These are phyloP conservation scores for Fusarium pseudoanthophilum DNA, from an alignment of 2,329 filamentous ascomycete genomes.

Conservation along the genomic window DNA sequence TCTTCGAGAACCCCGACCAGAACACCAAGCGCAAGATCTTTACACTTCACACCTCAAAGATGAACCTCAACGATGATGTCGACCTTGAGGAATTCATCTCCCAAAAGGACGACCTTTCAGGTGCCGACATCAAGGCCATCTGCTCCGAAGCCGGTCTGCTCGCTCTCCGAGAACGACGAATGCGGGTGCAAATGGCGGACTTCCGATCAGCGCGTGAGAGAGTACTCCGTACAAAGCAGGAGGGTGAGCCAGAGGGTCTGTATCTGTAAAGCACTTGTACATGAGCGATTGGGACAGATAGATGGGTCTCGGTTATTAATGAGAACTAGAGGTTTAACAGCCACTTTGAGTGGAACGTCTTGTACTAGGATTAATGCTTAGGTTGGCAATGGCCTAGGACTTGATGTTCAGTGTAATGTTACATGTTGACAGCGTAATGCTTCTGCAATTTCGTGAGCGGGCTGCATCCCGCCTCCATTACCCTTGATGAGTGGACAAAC, in stretches of 20 bases:
- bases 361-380: conserved; percentile 3
- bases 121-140: conserved; percentile 98
- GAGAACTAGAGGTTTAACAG: conserved; percentile 35
- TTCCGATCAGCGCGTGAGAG: conserved; percentile 92
- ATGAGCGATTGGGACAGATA: conserved; percentile 34
- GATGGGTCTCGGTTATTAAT: conserved; percentile 36
- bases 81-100: conserved; percentile 98
- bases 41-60: conserved; percentile 97
- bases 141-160: conserved; percentile 96
- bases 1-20: conserved; percentile 77
- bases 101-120: conserved; percentile 96
- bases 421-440: conserved; percentile 3
- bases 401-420: conserved; percentile 5
- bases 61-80: conserved; percentile 96
- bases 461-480: background rate
- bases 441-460: background rate
- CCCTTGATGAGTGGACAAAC: background rate
- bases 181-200: conserved; percentile 99
- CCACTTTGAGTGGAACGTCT: background rate
- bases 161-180: conserved; percentile 91
- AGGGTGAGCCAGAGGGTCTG: conserved; percentile 97
- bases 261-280: conserved; percentile 78
- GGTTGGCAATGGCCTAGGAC: background rate
- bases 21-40: conserved; percentile 99
- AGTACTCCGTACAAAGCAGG: conserved; percentile 97